Evolutionary conservation across 148 eudicot species (phyloP).

Genomic region (Vaccinium myrtillus): DNA sequence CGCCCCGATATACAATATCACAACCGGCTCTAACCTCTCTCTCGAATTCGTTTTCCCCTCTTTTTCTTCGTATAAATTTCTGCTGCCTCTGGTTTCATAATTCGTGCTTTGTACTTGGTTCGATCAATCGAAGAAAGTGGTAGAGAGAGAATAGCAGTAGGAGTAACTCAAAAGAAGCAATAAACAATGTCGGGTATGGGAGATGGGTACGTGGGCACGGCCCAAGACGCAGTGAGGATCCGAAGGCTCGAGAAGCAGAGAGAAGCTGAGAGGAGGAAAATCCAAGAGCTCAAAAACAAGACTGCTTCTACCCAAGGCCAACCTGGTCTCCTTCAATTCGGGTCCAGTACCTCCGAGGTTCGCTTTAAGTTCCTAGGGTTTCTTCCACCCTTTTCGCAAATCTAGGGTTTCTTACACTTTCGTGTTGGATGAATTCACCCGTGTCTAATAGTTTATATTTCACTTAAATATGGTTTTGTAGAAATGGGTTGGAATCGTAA

Average conservation of each 20-base stretch:
- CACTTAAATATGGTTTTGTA: background rate
- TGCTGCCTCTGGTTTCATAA: background rate
- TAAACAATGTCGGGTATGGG: constrained; percentile 94
- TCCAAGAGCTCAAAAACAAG: constrained; percentile 82
- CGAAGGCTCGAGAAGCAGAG: constrained; percentile 91
- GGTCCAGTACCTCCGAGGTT: constrained; percentile 94
- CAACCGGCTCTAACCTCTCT: no score
- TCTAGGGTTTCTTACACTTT: constrained; percentile 12
- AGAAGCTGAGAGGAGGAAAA: constrained; percentile 89
- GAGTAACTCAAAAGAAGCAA: constrained; percentile 10
- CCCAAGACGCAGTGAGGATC: constrained; percentile 92
- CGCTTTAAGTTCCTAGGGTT: background rate
- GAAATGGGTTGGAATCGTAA: background rate
- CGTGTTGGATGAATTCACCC: background rate
- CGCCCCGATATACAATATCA: no score
- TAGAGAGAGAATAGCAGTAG: background rate
- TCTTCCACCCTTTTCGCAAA: background rate
- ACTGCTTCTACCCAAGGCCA: constrained; percentile 71
- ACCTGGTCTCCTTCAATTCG: constrained; percentile 94
- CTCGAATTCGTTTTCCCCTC: background rate
- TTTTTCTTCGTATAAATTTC: background rate
- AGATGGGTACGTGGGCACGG: constrained; percentile 95
- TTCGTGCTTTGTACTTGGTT: background rate
- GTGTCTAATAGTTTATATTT: background rate
- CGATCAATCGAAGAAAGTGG: background rate